A percentile compares a stretch with the other conserved stretches of the same genome.
phyloP scores from a whole-genome alignment of 495 filamentous ascomycete genomes.

The Penicillium riverlandense region DNA sequence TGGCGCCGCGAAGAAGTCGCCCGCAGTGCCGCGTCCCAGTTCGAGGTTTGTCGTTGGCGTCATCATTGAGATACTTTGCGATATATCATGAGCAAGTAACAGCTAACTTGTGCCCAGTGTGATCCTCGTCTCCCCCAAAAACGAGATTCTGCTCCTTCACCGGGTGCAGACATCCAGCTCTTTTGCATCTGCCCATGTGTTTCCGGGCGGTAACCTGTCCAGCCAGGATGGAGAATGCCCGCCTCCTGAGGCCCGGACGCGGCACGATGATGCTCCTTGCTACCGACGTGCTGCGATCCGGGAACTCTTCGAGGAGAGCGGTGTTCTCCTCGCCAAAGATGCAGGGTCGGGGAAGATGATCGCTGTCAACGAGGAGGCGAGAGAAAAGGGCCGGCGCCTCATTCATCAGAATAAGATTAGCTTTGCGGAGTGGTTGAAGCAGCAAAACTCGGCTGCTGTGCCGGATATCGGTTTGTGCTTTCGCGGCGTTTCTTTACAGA shows the following conservation, averaged over 20 bases:
- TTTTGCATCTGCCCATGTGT: conserved; percentile 91
- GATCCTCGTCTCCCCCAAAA: conserved; percentile 75
- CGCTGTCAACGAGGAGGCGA: conserved; percentile 48
- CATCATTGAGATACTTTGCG: too few species aligned
- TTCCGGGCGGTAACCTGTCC: conserved; percentile 86
- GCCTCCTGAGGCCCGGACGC: conserved; percentile 25
- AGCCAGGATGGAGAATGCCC: conserved; percentile 57
- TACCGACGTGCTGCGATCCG: conserved; percentile 78
- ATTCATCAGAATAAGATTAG: conserved; percentile 55
- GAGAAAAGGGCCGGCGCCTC: conserved; percentile 57
- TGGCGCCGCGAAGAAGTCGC: conserved; percentile 14
- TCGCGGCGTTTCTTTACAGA: neutral
- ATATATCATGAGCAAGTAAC: too few species aligned
- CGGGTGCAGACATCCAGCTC: conserved; percentile 73
- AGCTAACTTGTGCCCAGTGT: conserved; percentile 44
- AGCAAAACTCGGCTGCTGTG: conserved; percentile 51
- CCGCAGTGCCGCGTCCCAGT: conserved; percentile 30
- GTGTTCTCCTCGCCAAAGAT: conserved; percentile 69
- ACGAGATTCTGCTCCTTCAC: conserved; percentile 82
- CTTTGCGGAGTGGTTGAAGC: conserved; percentile 61
- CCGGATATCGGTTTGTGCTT: conserved; percentile 54
- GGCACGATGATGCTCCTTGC: conserved; percentile 58
- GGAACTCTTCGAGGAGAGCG: conserved; percentile 93
- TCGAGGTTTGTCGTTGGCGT: conserved; percentile 10
- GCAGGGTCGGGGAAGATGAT: conserved; percentile 40